Conservation (phyloP, 108 stramenopile species). For the Fistulifera pelliculosa region DNA sequence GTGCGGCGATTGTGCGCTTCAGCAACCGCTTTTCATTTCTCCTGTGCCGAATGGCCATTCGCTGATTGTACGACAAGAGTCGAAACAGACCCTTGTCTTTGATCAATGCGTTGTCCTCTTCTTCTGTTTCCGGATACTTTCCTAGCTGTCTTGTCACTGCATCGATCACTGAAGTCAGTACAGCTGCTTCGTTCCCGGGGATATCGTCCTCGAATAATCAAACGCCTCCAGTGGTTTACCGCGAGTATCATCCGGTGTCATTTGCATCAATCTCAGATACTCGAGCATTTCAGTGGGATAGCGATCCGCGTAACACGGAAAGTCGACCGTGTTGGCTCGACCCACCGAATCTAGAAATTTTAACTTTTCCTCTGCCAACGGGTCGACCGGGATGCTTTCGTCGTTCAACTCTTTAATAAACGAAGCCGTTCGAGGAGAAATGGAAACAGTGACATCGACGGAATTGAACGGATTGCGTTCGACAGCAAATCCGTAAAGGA, state of each 20-base stretch:
- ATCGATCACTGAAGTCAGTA: constrained; percentile 67
- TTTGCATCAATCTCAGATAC: constrained; percentile 89
- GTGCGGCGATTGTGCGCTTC: constrained; percentile 81
- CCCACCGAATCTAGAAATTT: constrained; percentile 77
- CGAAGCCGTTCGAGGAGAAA: constrained; percentile 57
- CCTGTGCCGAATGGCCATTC: constrained; percentile 84
- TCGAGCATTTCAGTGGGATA: constrained; percentile 92
- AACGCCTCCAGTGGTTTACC: constrained; percentile 67
- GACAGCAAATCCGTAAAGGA: constrained; percentile 92
- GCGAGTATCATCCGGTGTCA: constrained; percentile 86
- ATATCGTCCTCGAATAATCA: constrained; percentile 79
- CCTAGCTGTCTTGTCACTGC: constrained; percentile 77
- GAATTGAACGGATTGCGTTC: constrained; percentile 96
- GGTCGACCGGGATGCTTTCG: constrained; percentile 49
- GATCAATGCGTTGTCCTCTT: constrained; percentile 79
- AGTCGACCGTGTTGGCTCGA: constrained; percentile 71
- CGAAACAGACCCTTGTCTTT: constrained; percentile 77
- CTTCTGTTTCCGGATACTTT: constrained; percentile 84
- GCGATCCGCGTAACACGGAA: constrained; percentile 92
- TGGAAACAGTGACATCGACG: constrained; percentile 86
- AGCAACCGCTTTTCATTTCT: constrained; percentile 86
- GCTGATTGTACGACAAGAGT: constrained; percentile 69
- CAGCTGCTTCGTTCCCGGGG: constrained; percentile 88
- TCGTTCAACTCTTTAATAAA: constrained; percentile 52
- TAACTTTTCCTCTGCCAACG: constrained; percentile 76